These are phyloP conservation scores for Naganishia vishniacii DNA, from an alignment of 768 basidiomycete genomes.

Conservation along the genomic window DNA sequence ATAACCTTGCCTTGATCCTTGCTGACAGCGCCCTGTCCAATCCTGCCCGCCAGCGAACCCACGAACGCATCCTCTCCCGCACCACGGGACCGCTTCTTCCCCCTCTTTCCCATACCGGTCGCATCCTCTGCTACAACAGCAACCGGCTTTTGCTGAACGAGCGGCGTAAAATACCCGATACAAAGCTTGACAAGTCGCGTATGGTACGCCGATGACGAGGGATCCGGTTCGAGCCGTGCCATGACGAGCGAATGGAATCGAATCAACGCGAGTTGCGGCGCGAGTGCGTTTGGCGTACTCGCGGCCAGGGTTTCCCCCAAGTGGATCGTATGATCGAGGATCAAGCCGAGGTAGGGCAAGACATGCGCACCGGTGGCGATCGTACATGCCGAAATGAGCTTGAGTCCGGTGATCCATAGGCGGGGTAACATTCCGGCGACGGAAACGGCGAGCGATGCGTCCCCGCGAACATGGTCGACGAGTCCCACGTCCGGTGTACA, in stretches of 20 bases:
- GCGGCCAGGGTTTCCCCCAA: slow-evolving; percentile 36
- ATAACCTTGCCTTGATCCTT: slow-evolving; percentile 25
- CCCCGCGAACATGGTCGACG: neutral
- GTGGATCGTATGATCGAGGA: slow-evolving; percentile 44
- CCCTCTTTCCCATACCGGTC: slow-evolving; percentile 31
- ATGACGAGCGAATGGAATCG: slow-evolving; percentile 35
- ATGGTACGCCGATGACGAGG: slow-evolving; percentile 35
- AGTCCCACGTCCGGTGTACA: slow-evolving; percentile 35
- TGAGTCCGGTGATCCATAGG: slow-evolving; percentile 17
- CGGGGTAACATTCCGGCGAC: slow-evolving; percentile 28
- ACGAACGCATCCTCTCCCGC: slow-evolving; percentile 44
- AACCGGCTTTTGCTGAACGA: slow-evolving; percentile 19
- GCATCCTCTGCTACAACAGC: slow-evolving; percentile 18
- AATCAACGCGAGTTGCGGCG: slow-evolving; percentile 34
- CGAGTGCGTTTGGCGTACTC: slow-evolving; percentile 1
- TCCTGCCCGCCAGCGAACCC: slow-evolving; percentile 39
- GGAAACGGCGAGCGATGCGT: neutral
- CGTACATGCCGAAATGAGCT: slow-evolving; percentile 12
- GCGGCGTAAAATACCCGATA: slow-evolving; percentile 29
- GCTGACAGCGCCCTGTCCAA: slow-evolving; percentile 23
- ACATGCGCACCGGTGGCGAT: slow-evolving; percentile 40
- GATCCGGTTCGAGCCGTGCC: slow-evolving; percentile 30
- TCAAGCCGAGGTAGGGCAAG: slow-evolving; percentile 40
- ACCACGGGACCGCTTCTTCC: slow-evolving; percentile 45
- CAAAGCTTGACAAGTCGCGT: slow-evolving; percentile 36